Percentiles rank a stretch among this genome's conserved stretches.
These are phyloP conservation scores for Globisporangium splendens DNA, from an alignment of 352 stramenopile genomes.

Conservation along the genomic window DNA sequence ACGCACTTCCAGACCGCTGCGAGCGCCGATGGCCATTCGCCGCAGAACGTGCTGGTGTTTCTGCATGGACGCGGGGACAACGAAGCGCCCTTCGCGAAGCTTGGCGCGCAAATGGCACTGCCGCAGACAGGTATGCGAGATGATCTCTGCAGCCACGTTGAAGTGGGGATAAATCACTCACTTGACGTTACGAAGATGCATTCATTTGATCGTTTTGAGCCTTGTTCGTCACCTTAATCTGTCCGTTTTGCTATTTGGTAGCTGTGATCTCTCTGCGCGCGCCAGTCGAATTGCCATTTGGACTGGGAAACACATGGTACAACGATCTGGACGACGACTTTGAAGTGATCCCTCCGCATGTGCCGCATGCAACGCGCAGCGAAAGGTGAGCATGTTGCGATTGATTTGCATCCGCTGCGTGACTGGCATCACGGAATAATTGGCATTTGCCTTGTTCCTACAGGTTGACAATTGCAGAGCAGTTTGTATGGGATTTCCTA, in stretches of 20 bases:
- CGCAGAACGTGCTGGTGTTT: slow-evolving; percentile 60
- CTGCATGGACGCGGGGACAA: slow-evolving; percentile 62
- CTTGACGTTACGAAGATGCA: too few relatives aligned
- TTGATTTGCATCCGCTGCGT: not conserved
- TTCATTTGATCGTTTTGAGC: too few relatives aligned
- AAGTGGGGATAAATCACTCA: too few relatives aligned
- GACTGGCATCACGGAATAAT: not conserved
- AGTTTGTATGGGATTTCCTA: slow-evolving; percentile 48
- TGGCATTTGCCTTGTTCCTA: not conserved
- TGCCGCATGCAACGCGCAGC: slow-evolving; percentile 35
- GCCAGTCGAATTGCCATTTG: slow-evolving; percentile 50
- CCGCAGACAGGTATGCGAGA: slow-evolving; percentile 52
- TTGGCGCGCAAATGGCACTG: slow-evolving; percentile 51
- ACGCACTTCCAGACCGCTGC: slow-evolving; percentile 26
- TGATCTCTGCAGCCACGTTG: too few relatives aligned
- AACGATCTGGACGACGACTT: slow-evolving; percentile 49
- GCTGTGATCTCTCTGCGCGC: slow-evolving; percentile 48
- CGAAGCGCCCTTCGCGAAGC: slow-evolving; percentile 41
- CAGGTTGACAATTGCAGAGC: slow-evolving; percentile 32
- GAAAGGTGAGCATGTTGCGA: slow-evolving; percentile 23
- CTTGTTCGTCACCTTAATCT: not conserved
- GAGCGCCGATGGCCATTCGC: slow-evolving; percentile 14
- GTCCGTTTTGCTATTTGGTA: too few relatives aligned
- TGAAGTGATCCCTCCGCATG: slow-evolving; percentile 39
- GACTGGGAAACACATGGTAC: slow-evolving; percentile 50